Evolutionary conservation across 345 rosid genomes (phyloP).

Genomic region (Citrus glauca): DNA sequence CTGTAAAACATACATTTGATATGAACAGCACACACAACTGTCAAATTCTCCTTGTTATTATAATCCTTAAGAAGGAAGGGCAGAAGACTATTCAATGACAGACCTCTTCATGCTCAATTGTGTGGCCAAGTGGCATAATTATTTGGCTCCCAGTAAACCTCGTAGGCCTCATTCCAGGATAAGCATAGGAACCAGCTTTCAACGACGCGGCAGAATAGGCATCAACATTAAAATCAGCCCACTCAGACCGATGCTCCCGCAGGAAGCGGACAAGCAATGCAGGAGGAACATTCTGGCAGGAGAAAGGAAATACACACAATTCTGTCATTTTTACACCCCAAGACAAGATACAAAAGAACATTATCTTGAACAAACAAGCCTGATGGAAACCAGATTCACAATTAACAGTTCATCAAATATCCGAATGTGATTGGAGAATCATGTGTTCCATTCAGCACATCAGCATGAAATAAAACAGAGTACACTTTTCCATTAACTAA

Average conservation of each 20-base stretch:
- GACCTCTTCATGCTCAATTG: slow-evolving; percentile 98
- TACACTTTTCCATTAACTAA: background rate
- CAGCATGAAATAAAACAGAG: background rate
- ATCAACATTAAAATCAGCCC: slow-evolving; percentile 99
- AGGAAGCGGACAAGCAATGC: slow-evolving; percentile 90
- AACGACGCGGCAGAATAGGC: slow-evolving; percentile 90
- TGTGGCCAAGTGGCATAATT: slow-evolving; percentile 96
- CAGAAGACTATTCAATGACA: background rate
- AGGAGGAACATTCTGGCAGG: slow-evolving; percentile 83
- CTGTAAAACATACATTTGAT: background rate
- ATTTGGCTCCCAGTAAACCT: slow-evolving; percentile 95
- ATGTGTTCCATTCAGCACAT: background rate
- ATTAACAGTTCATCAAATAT: background rate
- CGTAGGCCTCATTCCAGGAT: slow-evolving; percentile 89
- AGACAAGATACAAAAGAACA: background rate
- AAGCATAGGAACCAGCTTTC: slow-evolving; percentile 75
- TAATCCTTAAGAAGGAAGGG: background rate
- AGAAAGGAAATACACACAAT: slow-evolving; percentile 2
- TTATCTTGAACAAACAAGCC: background rate
- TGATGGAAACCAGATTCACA: background rate
- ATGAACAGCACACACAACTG: background rate
- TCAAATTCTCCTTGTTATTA: background rate
- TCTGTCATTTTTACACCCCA: background rate
- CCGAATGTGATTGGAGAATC: background rate
- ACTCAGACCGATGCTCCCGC: slow-evolving; percentile 96